These are phyloP conservation scores for Yamadazyma phyllophila DNA, from an alignment of 805 yeast species.

Conservation along the genomic window DNA sequence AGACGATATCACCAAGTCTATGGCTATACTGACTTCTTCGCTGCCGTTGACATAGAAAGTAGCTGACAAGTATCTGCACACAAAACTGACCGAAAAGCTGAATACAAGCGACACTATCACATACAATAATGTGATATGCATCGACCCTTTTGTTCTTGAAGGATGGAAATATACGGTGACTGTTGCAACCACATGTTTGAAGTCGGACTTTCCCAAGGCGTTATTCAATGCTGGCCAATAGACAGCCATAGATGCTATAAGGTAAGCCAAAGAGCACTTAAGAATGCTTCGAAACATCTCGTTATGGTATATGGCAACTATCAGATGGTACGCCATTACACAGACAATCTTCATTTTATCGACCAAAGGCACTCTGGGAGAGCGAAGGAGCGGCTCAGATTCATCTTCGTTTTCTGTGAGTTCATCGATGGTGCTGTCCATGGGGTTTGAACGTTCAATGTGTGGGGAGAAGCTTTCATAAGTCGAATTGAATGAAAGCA, in stretches of 20 bases:
- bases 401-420: neutral
- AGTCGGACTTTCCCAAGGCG: constrained; percentile 62
- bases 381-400: constrained; percentile 1
- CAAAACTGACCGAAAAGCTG: constrained; percentile 50
- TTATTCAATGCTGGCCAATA: constrained; percentile 50
- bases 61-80: constrained; percentile 52
- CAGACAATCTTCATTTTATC: constrained; percentile 8
- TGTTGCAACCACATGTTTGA: constrained; percentile 80
- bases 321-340: neutral
- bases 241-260: constrained; percentile 71
- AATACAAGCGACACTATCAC: constrained; percentile 54
- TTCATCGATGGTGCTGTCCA: neutral
- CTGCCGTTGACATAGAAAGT: constrained; percentile 42
- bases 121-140: constrained; percentile 70
- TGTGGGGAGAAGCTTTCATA: constrained; percentile 20
- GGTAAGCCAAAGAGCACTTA: constrained; percentile 73
- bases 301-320: constrained; percentile 12
- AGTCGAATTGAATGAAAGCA: constrained; percentile 22
- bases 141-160: constrained; percentile 72
- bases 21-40: constrained; percentile 47
- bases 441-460: neutral
- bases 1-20: constrained; percentile 54
- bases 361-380: constrained; percentile 2
- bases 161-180: constrained; percentile 86
- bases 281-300: constrained; percentile 35